Conservation (phyloP, 1,284 basidiomycete species). For the Ustilago lituana region DNA sequence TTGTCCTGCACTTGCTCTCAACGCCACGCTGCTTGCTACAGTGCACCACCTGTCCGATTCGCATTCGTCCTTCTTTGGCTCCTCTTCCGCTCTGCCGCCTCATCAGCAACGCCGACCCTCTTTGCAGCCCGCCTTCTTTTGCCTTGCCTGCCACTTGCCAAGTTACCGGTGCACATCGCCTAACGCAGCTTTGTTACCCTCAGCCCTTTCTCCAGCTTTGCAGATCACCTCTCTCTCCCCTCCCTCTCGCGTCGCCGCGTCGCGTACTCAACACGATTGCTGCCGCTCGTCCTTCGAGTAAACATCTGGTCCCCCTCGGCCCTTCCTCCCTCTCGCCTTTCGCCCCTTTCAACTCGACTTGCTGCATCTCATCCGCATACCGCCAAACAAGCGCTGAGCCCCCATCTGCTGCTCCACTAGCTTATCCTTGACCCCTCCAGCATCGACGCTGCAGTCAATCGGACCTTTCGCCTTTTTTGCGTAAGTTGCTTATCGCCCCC, state of each 20-base stretch:
- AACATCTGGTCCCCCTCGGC: slow-evolving; percentile 11
- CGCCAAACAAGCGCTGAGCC: slow-evolving; percentile 20
- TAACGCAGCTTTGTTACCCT: slow-evolving; percentile 10
- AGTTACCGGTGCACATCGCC: slow-evolving; percentile 10
- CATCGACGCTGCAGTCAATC: slow-evolving; percentile 44
- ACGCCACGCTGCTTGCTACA: not conserved
- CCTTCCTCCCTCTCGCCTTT: not conserved
- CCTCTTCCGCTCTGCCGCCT: slow-evolving; percentile 9
- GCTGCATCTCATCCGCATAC: slow-evolving; percentile 9
- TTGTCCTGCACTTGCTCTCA: not conserved
- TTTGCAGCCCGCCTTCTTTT: slow-evolving; percentile 18
- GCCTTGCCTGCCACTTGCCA: no score
- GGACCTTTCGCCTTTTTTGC: slow-evolving; percentile 12
- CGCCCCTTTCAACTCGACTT: slow-evolving; percentile 1
- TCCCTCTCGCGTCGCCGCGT: slow-evolving; percentile 16
- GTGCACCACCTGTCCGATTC: not conserved
- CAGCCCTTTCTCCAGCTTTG: slow-evolving; percentile 4
- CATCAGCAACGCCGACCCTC: slow-evolving; percentile 17
- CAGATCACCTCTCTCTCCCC: not conserved
- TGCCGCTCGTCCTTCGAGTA: slow-evolving; percentile 16
- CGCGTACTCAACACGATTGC: slow-evolving; percentile 14
- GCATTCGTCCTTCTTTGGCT: not conserved
- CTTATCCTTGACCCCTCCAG: slow-evolving; percentile 16
- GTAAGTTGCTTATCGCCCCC: slow-evolving; percentile 18
- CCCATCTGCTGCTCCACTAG: slow-evolving; percentile 16